A percentile compares a stretch with the other conserved stretches of the same genome.
phyloP scores from a whole-genome alignment of 345 rosid species.

The Linum trigynum region DNA sequence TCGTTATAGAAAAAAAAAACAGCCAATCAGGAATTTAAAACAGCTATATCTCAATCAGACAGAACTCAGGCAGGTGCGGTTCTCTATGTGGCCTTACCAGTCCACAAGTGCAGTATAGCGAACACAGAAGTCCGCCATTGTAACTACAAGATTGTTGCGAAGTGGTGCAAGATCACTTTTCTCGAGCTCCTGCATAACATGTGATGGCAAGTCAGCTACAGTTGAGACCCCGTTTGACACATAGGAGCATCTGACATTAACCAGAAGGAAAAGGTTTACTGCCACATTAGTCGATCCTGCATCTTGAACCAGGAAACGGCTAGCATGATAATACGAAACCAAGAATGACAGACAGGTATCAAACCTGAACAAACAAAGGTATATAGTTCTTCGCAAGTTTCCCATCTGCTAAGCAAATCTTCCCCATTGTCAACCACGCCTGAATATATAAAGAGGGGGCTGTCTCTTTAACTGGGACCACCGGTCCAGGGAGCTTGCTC shows the following conservation, averaged over 20 bases:
- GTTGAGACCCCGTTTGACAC: not conserved
- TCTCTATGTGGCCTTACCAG: slow-evolving; percentile 48
- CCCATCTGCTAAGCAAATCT: slow-evolving; percentile 77
- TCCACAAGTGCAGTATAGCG: slow-evolving; percentile 86
- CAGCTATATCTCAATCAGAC: not conserved
- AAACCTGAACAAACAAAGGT: slow-evolving; percentile 88
- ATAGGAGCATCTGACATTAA: too few species aligned
- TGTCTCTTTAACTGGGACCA: slow-evolving; percentile 47
- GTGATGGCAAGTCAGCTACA: not conserved
- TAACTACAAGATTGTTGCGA: slow-evolving; percentile 85
- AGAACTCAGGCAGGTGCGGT: not conserved
- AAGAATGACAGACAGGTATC: not conserved
- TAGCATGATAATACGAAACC: not conserved
- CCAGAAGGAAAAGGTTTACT: too few species aligned
- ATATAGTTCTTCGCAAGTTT: slow-evolving; percentile 81
- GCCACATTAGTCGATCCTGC: not conserved
- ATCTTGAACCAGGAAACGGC: not conserved
- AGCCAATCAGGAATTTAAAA: slow-evolving; percentile 7
- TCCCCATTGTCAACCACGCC: slow-evolving; percentile 91
- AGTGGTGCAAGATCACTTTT: slow-evolving; percentile 80
- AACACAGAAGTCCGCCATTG: slow-evolving; percentile 85
- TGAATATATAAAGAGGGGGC: slow-evolving; percentile 67
- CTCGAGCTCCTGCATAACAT: slow-evolving; percentile 69
- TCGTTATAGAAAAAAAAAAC: slow-evolving; percentile 12
- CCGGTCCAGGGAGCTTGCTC: slow-evolving; percentile 45